These are phyloP conservation scores for Pseudevernia furfuracea DNA, from an alignment of 495 filamentous ascomycete genomes.

Conservation along the genomic window DNA sequence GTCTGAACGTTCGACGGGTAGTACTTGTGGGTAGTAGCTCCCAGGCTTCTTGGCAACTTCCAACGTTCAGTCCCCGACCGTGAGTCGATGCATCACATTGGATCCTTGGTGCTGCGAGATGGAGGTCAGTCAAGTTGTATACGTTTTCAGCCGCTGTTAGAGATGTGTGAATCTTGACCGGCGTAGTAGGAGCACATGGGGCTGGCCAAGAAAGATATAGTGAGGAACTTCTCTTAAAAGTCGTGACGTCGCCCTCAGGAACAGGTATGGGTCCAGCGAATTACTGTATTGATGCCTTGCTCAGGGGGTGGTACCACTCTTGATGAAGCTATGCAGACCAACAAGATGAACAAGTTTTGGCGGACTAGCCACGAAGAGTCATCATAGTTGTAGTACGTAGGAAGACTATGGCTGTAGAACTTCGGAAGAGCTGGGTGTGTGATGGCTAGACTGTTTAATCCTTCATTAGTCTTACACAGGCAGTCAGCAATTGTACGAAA, in stretches of 20 bases:
- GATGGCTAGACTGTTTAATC: background rate
- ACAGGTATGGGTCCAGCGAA: background rate
- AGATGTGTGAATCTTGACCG: background rate
- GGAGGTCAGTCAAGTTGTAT: background rate
- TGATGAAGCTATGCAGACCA: background rate
- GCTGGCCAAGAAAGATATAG: background rate
- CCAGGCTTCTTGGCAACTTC: constrained; percentile 4
- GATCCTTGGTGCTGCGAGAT: background rate
- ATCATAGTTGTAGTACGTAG: background rate
- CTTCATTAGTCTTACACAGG: background rate
- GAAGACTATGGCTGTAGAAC: background rate
- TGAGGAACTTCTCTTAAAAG: background rate
- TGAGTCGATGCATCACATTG: background rate
- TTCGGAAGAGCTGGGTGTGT: background rate
- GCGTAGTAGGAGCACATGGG: background rate
- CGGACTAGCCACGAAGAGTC: background rate
- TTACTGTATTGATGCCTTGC: background rate
- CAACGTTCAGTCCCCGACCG: background rate
- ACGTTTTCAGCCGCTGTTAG: background rate
- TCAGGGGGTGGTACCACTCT: background rate
- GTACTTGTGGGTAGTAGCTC: background rate
- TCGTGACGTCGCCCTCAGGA: background rate
- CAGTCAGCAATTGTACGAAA: background rate
- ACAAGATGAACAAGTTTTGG: background rate
- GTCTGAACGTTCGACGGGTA: background rate